These are phyloP conservation scores for Rosa rugosa DNA, from an alignment of 306 rosid species.

Conservation along the genomic window DNA sequence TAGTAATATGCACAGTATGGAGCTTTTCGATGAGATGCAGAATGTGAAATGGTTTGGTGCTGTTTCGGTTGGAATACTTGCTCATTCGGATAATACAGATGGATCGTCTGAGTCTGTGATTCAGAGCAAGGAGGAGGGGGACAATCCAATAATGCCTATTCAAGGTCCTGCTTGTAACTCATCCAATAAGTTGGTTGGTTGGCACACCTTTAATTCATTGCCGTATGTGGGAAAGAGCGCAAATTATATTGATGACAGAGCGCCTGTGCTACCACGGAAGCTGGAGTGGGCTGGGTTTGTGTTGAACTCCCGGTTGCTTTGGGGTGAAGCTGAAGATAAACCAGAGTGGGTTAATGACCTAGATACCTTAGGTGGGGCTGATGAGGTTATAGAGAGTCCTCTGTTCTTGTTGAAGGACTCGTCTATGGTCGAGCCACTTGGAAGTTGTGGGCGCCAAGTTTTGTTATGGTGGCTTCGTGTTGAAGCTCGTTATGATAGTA, in stretches of 20 bases:
- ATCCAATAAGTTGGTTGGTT: slow-evolving; percentile 76
- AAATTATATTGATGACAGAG: slow-evolving; percentile 73
- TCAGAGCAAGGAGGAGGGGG: slow-evolving; percentile 51
- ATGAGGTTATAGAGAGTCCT: slow-evolving; percentile 68
- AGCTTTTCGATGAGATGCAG: slow-evolving; percentile 87
- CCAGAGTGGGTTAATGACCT: slow-evolving; percentile 87
- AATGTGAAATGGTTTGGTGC: slow-evolving; percentile 90
- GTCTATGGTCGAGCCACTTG: slow-evolving; percentile 89
- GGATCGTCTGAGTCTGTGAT: slow-evolving; percentile 28
- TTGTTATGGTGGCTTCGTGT: slow-evolving; percentile 97
- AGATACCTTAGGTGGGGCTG: slow-evolving; percentile 52
- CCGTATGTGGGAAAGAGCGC: slow-evolving; percentile 69
- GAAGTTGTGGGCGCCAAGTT: slow-evolving; percentile 90
- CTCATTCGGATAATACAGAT: slow-evolving; percentile 48
- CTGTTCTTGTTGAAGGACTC: slow-evolving; percentile 74
- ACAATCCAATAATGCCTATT: slow-evolving; percentile 51
- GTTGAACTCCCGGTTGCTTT: slow-evolving; percentile 82
- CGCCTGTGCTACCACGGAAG: slow-evolving; percentile 79
- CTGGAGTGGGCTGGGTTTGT: slow-evolving; percentile 96
- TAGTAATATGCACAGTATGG: slow-evolving; percentile 98
- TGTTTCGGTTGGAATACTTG: slow-evolving; percentile 86
- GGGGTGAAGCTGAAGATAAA: slow-evolving; percentile 74
- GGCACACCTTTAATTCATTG: slow-evolving; percentile 88
- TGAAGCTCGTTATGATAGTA: slow-evolving; percentile 98
- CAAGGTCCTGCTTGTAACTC: slow-evolving; percentile 99